phyloP scores from a whole-genome alignment of 148 eudicot species.

The Chenopodium quinoa region DNA sequence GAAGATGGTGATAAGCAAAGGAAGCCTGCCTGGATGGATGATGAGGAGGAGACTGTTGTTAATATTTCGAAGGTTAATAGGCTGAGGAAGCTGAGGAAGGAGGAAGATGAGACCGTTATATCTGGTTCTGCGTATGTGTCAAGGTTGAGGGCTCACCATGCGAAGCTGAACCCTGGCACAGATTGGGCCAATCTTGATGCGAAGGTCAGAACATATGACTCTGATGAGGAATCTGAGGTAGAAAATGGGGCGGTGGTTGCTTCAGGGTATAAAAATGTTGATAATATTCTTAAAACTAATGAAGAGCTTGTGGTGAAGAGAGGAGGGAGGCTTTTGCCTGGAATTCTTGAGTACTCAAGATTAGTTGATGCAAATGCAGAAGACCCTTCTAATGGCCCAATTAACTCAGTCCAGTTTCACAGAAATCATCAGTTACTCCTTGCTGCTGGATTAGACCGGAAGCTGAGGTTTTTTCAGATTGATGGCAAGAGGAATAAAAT shows the following conservation, averaged over 20 bases:
- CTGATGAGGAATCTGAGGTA: constrained; percentile 68
- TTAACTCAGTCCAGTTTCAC: constrained; percentile 84
- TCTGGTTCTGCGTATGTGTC: constrained; percentile 67
- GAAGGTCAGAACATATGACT: constrained; percentile 40
- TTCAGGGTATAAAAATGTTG: constrained; percentile 39
- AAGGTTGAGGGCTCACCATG: constrained; percentile 82
- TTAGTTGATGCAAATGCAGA: constrained; percentile 72
- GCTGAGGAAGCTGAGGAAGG: constrained; percentile 79
- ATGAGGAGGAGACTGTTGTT: constrained; percentile 54
- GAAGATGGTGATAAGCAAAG: constrained; percentile 38
- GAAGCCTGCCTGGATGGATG: constrained; percentile 89
- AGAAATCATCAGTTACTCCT: constrained; percentile 88
- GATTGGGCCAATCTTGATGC: constrained; percentile 78
- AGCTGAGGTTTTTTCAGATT: constrained; percentile 75
- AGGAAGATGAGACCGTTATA: constrained; percentile 74
- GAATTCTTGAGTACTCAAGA: constrained; percentile 66
- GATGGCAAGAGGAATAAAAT: constrained; percentile 83
- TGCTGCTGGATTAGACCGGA: constrained; percentile 68
- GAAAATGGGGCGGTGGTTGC: constrained; percentile 43
- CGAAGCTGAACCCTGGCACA: constrained; percentile 73
- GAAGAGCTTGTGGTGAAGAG: constrained; percentile 77
- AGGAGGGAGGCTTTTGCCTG: constrained; percentile 62
- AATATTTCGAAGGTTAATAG: constrained; percentile 75
- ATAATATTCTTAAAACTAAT: constrained; percentile 54
- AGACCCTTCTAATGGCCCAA: constrained; percentile 53